Evolutionary conservation across 164 flowering plant species (phyloP).

Genomic region (Stephania japonica): DNA sequence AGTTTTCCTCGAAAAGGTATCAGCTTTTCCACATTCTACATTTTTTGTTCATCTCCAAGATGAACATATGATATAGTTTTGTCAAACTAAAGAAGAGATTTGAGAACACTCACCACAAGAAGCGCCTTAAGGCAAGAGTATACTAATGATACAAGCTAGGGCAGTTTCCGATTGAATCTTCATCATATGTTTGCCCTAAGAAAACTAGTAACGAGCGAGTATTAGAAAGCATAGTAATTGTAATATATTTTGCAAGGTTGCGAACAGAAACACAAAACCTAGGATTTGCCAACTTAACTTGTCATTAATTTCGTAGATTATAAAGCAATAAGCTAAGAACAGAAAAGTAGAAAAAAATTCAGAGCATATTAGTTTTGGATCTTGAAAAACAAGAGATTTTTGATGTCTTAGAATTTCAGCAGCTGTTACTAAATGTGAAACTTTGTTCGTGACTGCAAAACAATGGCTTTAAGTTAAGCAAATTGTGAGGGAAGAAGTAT

Average conservation of each 20-base stretch:
- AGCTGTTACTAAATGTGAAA: background rate
- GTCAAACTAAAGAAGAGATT: too few relatives aligned
- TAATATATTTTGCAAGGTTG: background rate
- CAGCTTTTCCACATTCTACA: too few relatives aligned
- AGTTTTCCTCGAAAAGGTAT: too few relatives aligned
- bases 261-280: background rate
- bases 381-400: too few relatives aligned
- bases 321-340: background rate
- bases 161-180: slow-evolving; percentile 31
- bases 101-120: slow-evolving; percentile 48
- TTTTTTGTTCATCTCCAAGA: too few relatives aligned
- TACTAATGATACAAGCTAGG: slow-evolving; percentile 30
- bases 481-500: background rate
- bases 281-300: too few relatives aligned
- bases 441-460: background rate
- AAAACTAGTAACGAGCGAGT: slow-evolving; percentile 4
- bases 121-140: slow-evolving; percentile 36
- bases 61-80: too few relatives aligned
- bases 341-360: background rate
- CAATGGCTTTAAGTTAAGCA: background rate
- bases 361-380: background rate
- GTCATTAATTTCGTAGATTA: background rate
- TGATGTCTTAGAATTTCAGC: background rate
- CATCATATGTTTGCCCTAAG: slow-evolving; percentile 36
- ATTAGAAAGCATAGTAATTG: background rate